These are phyloP conservation scores for Serpula lacrymans DNA, from an alignment of 768 basidiomycete species.

Conservation along the genomic window DNA sequence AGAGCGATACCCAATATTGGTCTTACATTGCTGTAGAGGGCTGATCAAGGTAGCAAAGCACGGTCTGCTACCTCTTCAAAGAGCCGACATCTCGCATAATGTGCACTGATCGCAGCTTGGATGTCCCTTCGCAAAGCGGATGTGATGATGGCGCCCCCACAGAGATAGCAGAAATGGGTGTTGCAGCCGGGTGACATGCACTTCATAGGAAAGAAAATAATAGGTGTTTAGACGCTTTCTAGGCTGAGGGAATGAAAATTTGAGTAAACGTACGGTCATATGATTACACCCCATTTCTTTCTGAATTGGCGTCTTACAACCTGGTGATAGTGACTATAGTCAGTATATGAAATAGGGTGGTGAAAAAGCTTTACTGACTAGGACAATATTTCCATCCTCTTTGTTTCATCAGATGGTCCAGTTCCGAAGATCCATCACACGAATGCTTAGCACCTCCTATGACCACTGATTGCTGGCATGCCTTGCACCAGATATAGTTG, in stretches of 20 bases:
- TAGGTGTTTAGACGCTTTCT: no score
- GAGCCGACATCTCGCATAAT: constrained; percentile 32
- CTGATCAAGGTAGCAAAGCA: background rate
- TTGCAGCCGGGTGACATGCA: constrained; percentile 59
- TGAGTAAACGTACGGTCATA: constrained; percentile 44
- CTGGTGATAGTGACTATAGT: constrained; percentile 17
- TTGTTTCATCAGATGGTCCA: constrained; percentile 46
- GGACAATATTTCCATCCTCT: constrained; percentile 68
- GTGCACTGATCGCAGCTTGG: constrained; percentile 21
- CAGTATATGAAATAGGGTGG: background rate
- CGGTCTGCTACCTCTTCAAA: constrained; percentile 28
- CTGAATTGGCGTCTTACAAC: constrained; percentile 45
- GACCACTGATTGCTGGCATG: constrained; percentile 42
- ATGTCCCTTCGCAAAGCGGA: constrained; percentile 34
- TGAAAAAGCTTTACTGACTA: constrained; percentile 30
- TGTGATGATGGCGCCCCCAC: constrained; percentile 44
- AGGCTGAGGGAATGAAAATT: background rate
- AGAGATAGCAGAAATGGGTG: constrained; percentile 54
- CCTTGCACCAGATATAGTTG: constrained; percentile 56
- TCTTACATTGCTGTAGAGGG: no score
- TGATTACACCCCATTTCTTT: constrained; percentile 56
- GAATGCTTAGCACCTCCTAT: constrained; percentile 43
- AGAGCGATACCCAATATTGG: no score
- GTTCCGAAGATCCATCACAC: constrained; percentile 57
- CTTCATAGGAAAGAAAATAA: constrained; percentile 30